These are phyloP conservation scores for Yamadazyma sp. DNA, from an alignment of 805 yeast genomes.

Conservation along the genomic window DNA sequence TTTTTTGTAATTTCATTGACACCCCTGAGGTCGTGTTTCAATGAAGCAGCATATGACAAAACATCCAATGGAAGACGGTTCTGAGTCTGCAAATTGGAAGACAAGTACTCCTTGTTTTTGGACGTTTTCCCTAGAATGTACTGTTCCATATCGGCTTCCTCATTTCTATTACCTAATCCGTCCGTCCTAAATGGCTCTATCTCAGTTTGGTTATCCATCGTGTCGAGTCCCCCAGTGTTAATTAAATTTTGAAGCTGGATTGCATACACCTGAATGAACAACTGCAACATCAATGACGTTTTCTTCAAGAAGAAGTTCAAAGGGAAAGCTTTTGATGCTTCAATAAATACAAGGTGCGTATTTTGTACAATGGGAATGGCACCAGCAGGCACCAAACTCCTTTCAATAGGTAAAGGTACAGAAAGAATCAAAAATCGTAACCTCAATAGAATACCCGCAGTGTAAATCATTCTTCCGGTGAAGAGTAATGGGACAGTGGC, in stretches of 20 bases:
- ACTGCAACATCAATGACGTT: conserved; percentile 53
- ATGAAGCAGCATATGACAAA: conserved; percentile 42
- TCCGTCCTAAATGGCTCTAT: neutral
- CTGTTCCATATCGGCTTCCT: conserved; percentile 4
- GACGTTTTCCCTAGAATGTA: conserved; percentile 2
- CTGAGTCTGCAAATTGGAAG: neutral
- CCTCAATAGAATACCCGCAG: conserved; percentile 62
- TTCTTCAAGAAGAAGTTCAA: conserved; percentile 53
- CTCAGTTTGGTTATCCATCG: conserved; percentile 1
- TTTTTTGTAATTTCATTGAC: conserved; percentile 8
- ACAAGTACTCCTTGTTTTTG: neutral
- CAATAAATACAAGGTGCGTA: conserved; percentile 26
- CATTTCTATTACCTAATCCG: conserved; percentile 7
- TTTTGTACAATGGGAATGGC: conserved; percentile 38
- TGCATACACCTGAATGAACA: conserved; percentile 62
- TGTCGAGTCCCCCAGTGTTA: conserved; percentile 15
- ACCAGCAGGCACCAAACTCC: conserved; percentile 47
- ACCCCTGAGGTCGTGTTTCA: conserved; percentile 18
- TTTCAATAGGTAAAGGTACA: conserved; percentile 46
- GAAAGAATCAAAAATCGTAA: conserved; percentile 56
- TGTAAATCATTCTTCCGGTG: conserved; percentile 58
- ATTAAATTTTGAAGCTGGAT: conserved; percentile 47
- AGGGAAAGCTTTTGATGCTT: conserved; percentile 28
- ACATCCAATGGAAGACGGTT: conserved; percentile 35
- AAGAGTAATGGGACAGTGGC: conserved; percentile 58